Evolutionary conservation across 306 rosid genomes (phyloP), one percentile per base, ranked within the genome.

Genomic region (Prunus mira): DNA sequence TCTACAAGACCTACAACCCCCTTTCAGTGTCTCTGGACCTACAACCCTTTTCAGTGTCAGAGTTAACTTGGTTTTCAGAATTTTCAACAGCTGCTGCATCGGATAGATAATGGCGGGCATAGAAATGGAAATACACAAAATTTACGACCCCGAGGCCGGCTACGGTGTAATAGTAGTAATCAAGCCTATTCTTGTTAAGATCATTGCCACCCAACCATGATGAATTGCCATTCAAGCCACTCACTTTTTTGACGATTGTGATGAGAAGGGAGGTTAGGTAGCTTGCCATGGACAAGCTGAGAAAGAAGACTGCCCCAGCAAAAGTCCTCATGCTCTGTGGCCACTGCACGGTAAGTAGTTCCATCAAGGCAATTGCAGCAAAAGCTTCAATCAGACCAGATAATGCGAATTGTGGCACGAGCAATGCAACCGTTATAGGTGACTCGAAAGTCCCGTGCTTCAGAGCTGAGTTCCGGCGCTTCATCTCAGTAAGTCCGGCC

Each of bases 191-290:
- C 86, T 76, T 83, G 25, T 89, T 89, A 71, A 91, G 79, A 80
- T 89, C 91, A 79, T 83, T 86, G 3, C 94, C 91, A 32, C 84
- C 89, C 65, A 89, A 55, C 90, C 91, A 86, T 8, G 88, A 72
- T 20, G 56, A 43, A 41, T 69, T 62, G 6, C 85, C 86, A 12
- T 72, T 52, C 14, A 18, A 38, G 3, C 19, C 46, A 15, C 84
- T 56, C 50, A 77, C 32, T 3, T 13, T 45, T 22, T 22, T 28
- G 25, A 87, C 66, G 5, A 89, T 28, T 55, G 13, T 69, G n/a
- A 86, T 57, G 0, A 89, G 74, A 69, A 84, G 12, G 24, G 84
- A 66, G 74, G 77, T 87, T 22, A 82, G 13, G 51, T 73, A 89
- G 79, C 79, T 88, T 1, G 87, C 87, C 11, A 84, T 56, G 20